Base-by-base conservation (phyloP, 1,284 basidiomycete genomes). In the Sanguinoderma infundibulare region DNA sequence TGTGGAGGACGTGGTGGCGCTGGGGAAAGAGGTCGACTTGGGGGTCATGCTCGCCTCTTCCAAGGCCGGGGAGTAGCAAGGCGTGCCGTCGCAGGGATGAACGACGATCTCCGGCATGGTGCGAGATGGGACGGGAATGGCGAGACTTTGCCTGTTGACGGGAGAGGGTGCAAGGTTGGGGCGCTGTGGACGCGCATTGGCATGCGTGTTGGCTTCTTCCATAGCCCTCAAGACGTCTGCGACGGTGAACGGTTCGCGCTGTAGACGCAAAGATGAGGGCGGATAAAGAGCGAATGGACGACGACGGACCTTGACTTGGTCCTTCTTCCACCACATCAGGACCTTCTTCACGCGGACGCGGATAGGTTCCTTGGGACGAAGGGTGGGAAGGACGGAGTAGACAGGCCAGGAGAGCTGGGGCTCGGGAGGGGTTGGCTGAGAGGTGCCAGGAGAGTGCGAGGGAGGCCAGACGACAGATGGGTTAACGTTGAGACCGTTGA, bases 221-320 rank as follows among this genome's bases (percentile, higher is more conserved):
- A 51, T 44, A 28, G 56, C 35, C n/a, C 22, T 30, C 36, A 24
- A 38, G 28, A 57, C 49, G 15, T 52, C 56, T 10, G 49, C 26
- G 28, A 57, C 26, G 24, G 56, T 52, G 30, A 52, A 57, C 3
- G 56, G 49, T 38, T 57, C 56, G 28, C 40, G 39, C 56, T 57
- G n/a, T 30, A 26, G 34, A 22, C 30, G 17, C 30, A 24, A 12
- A n/a, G 6, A 35, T 36, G 9, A 35, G 30, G 24, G 26, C 24
- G 30, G 17, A 28, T n/a, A 24, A 47, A 22, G 22, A n/a, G 5
- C 17, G 34, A 5, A 5, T 36, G 22, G 30, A 9, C 3, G 17
- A 1, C 26, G 32, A 24, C 56, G 50, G 7, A 57, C 56, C 49
- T 52, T 57, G 20, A 17, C 22, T 10, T 52, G 49, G 1, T 35